These are phyloP conservation scores for Antitrichia curtipendula DNA, from an alignment of 225 moss, liverwort and hornwort genomes.

Conservation along the genomic window DNA sequence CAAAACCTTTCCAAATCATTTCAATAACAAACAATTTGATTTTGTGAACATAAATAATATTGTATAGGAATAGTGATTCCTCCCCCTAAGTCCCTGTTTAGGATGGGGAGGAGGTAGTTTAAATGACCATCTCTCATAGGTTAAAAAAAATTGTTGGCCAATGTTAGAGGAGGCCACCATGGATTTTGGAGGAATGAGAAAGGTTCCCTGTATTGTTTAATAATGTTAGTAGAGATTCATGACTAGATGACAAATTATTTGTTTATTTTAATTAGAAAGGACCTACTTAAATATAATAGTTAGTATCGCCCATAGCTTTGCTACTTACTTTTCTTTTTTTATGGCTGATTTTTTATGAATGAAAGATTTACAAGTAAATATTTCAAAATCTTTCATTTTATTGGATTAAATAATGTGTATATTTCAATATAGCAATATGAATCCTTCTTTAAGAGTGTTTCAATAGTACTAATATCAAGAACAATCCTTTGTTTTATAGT, in stretches of 20 bases:
- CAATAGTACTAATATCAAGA: accelerated
- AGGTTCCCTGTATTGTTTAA: neutral
- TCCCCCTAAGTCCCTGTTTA: accelerated
- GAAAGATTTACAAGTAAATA: neutral
- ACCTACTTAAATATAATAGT: neutral
- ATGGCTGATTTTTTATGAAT: neutral
- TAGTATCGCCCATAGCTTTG: neutral
- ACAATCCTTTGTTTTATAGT: neutral
- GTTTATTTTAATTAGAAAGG: neutral
- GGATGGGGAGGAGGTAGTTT: neutral
- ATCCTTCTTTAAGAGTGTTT: neutral
- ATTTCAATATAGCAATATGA: neutral
- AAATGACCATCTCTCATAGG: neutral
- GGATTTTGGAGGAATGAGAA: neutral
- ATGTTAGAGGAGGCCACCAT: accelerated
- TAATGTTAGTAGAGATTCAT: neutral
- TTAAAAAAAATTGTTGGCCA: neutral
- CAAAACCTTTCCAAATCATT: neutral
- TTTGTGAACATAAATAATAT: neutral
- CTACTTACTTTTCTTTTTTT: neutral
- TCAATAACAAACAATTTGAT: neutral
- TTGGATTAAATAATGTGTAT: neutral
- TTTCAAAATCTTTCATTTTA: neutral
- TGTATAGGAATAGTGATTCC: neutral
- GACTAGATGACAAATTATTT: neutral